Base-by-base conservation (phyloP, 2,329 filamentous ascomycete species). In the Coniochaeta sp. region DNA sequence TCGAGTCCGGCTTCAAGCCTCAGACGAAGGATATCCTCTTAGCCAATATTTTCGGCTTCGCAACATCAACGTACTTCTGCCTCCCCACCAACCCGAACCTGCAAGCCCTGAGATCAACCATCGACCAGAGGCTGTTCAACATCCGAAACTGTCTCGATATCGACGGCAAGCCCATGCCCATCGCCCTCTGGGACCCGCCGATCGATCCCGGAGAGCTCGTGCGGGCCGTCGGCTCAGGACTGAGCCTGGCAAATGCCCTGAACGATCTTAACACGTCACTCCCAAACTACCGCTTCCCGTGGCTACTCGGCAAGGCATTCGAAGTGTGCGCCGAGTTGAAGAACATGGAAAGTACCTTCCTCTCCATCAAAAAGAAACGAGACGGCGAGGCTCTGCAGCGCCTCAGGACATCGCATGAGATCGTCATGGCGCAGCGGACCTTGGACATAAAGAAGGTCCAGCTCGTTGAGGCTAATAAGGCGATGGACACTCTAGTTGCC, bases 101-200 rank as follows among this genome's bases (percentile, higher is more conserved):
- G 10, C 46, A 6, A 16, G 53, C 20, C 6, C 53, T 65, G 18
- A 40, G 63, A 6, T 48, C 53, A 35, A 52, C 26, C 3, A 62
- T 69, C 16, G 60, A 65, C 40, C 62, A 68, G 46, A 55, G 67
- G 0, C 57, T 68, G 9, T 66, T 53, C 57, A 69, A 69, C 51
- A 65, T 68, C 32, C 58, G 64, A 3, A 53, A 67, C 54, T 60
- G 53, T 26, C 53, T 53, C 49, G 62, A 70, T 50, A 65, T 69
- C 50, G 57, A 67, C 28, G 67, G 67, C 2, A 51, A 53, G 6
- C 10, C 47, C 8, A 22, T 51, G 1, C 48, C 18, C 8, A 52
- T 62, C 13, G 22, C 58, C 8, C 58, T 69, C 1, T 61, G 40
- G n/a, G 62, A 63, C 18, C 61, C 65, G 7, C 61, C 59, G 20